Percentiles rank a stretch among this genome's conserved stretches.
These are phyloP conservation scores for Phytopythium aichiense DNA, from an alignment of 352 stramenopile genomes.

Conservation along the genomic window DNA sequence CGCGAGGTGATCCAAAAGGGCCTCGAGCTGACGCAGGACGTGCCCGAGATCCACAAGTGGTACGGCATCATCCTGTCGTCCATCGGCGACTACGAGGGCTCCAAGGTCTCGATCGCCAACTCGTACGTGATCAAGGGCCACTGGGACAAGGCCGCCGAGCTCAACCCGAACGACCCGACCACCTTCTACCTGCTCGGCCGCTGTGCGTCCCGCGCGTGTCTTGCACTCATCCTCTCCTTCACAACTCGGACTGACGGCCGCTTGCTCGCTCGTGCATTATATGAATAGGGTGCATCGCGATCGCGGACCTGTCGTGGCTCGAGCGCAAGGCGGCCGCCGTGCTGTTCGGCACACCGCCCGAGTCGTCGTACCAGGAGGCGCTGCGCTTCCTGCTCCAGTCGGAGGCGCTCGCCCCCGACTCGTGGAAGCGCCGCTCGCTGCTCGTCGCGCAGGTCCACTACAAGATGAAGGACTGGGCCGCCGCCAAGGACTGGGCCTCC, in stretches of 20 bases:
- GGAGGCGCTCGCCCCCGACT: constrained; percentile 60
- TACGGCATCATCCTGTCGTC: constrained; percentile 81
- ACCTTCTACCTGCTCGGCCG: constrained; percentile 76
- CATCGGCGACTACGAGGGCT: constrained; percentile 84
- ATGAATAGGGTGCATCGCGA: constrained; percentile 63
- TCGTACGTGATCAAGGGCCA: constrained; percentile 78
- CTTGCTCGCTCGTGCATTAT: not conserved
- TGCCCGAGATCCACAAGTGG: constrained; percentile 81
- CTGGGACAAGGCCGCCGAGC: constrained; percentile 70
- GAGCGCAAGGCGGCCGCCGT: constrained; percentile 79
- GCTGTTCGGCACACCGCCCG: constrained; percentile 75
- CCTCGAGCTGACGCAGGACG: constrained; percentile 44
- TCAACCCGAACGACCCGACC: constrained; percentile 70
- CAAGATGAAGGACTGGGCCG: constrained; percentile 66
- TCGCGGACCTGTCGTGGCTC: constrained; percentile 82
- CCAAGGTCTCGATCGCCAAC: constrained; percentile 80
- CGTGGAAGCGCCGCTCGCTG: constrained; percentile 85
- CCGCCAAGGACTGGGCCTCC: constrained; percentile 65
- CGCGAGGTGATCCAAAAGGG: constrained; percentile 55
- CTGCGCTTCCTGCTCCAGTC: constrained; percentile 72
- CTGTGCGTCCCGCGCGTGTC: constrained; percentile 22
- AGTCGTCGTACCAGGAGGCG: constrained; percentile 82
- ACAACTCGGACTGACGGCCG: not conserved
- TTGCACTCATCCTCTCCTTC: not conserved
- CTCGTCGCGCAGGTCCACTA: constrained; percentile 80